A percentile compares a stretch with the other conserved stretches of the same genome.
Conservation (phyloP, 768 basidiomycete genomes). For the Collybia sp. region DNA sequence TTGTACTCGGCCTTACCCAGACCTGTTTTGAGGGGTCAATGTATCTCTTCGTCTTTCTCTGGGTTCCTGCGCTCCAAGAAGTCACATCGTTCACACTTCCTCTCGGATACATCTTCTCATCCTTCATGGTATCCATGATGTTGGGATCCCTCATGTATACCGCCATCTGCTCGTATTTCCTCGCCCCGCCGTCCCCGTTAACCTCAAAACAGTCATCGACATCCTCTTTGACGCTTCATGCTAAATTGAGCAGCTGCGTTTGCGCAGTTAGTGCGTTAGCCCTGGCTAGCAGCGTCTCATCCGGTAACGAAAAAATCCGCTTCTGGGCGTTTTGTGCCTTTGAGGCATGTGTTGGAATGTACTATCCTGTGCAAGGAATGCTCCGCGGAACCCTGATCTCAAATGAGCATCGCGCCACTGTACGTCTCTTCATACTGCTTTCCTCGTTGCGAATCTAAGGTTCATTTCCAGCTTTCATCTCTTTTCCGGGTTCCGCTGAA, state of each 20-base stretch:
- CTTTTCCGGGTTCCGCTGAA: conserved; percentile 75
- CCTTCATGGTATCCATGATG: conserved; percentile 83
- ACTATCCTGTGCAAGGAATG: conserved; percentile 77
- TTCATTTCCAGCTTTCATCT: conserved; percentile 46
- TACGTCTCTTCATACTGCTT: conserved; percentile 24
- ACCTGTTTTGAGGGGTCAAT: conserved; percentile 83
- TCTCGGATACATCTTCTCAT: conserved; percentile 75
- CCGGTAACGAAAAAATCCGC: conserved; percentile 39
- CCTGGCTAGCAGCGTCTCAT: conserved; percentile 44
- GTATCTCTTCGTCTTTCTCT: conserved; percentile 83
- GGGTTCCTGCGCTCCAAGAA: conserved; percentile 76
- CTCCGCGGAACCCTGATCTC: conserved; percentile 60
- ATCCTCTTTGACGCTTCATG: conserved; percentile 53
- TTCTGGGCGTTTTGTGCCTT: conserved; percentile 76
- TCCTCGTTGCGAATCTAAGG: conserved; percentile 1
- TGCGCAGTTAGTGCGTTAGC: conserved; percentile 56
- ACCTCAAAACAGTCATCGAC: conserved; percentile 14
- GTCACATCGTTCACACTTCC: conserved; percentile 44
- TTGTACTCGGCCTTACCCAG: conserved; percentile 67
- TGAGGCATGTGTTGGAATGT: conserved; percentile 76
- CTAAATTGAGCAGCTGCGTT: conserved; percentile 60
- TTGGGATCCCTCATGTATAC: conserved; percentile 72
- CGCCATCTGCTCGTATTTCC: conserved; percentile 33
- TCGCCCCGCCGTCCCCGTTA: conserved; percentile 4
- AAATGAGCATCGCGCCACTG: conserved; percentile 73